A percentile compares a stretch with the other conserved stretches of the same genome.
Evolutionary conservation across 306 rosid species (phyloP).

Genomic region (Prunus persica): DNA sequence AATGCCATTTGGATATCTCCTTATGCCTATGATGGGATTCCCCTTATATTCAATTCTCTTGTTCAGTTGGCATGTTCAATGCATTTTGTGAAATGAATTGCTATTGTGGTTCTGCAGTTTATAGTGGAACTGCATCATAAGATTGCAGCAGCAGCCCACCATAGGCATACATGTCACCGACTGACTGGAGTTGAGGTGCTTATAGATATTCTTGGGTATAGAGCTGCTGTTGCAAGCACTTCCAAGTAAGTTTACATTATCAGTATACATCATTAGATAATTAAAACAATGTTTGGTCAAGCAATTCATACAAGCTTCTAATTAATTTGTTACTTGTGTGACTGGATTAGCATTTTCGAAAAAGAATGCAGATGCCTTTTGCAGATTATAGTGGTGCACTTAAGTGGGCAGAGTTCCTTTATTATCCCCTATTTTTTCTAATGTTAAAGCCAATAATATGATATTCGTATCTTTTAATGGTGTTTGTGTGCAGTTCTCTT

Average conservation of each 20-base stretch:
- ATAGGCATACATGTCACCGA: constrained; percentile 80
- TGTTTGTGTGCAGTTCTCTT: not conserved
- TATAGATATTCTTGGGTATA: constrained; percentile 58
- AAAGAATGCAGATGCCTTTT: not conserved
- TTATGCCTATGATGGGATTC: not conserved
- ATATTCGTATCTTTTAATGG: not conserved
- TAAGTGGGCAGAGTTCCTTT: not conserved
- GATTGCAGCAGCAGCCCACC: constrained; percentile 78
- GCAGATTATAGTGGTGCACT: not conserved
- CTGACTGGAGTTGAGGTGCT: constrained; percentile 86
- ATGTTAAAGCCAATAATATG: not conserved
- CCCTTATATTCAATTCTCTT: constrained; percentile 9
- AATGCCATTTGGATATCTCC: not conserved
- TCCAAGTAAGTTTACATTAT: constrained; percentile 55
- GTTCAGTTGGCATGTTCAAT: constrained; percentile 21
- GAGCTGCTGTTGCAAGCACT: constrained; percentile 78
- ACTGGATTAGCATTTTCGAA: not conserved
- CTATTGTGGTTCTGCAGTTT: constrained; percentile 56
- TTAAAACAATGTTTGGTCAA: not conserved
- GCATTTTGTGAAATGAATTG: constrained; percentile 28
- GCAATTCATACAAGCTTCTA: constrained; percentile 4
- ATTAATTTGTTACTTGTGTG: not conserved
- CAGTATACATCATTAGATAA: not conserved
- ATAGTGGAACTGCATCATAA: constrained; percentile 78
- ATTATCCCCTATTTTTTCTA: not conserved